Evolutionary conservation across 2,329 filamentous ascomycete genomes (phyloP).

Genomic region (Pestalotiopsis fici): DNA sequence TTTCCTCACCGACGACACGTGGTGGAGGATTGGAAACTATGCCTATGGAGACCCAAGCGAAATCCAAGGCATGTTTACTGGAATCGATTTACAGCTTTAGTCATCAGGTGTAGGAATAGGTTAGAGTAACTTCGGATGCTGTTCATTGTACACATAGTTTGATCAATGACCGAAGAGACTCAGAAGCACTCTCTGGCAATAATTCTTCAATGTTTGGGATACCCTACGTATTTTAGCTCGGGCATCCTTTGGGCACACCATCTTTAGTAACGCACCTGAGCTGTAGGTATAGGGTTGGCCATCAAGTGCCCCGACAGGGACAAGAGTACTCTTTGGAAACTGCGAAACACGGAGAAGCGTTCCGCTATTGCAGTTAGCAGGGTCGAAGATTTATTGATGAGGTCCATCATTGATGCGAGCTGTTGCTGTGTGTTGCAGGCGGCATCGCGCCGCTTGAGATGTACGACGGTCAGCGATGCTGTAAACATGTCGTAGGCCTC

Average conservation of each 20-base stretch:
- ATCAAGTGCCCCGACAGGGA: not conserved
- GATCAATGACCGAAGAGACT: not conserved
- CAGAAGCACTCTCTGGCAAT: not conserved
- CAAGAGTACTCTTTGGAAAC: not conserved
- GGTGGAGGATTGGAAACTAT: constrained; percentile 21
- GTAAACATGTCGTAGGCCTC: constrained; percentile 15
- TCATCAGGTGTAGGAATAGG: not conserved
- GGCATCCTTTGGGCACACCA: not conserved
- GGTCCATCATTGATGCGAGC: not conserved
- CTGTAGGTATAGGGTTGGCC: not conserved
- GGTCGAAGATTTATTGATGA: constrained; percentile 1
- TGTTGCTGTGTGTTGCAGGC: not conserved
- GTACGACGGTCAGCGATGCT: constrained; percentile 10
- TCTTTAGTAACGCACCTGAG: not conserved
- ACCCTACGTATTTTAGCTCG: not conserved
- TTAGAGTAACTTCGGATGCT: not conserved
- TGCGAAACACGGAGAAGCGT: not conserved
- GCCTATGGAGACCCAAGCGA: constrained; percentile 15
- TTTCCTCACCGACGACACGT: constrained; percentile 16
- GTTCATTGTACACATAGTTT: not conserved
- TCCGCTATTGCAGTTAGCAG: not conserved
- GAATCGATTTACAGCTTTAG: not conserved
- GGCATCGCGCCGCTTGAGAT: not conserved
- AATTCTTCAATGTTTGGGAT: not conserved
- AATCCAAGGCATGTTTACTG: not conserved